Conservation (phyloP, 2,329 filamentous ascomycete species). For the Alternaria sp. region DNA sequence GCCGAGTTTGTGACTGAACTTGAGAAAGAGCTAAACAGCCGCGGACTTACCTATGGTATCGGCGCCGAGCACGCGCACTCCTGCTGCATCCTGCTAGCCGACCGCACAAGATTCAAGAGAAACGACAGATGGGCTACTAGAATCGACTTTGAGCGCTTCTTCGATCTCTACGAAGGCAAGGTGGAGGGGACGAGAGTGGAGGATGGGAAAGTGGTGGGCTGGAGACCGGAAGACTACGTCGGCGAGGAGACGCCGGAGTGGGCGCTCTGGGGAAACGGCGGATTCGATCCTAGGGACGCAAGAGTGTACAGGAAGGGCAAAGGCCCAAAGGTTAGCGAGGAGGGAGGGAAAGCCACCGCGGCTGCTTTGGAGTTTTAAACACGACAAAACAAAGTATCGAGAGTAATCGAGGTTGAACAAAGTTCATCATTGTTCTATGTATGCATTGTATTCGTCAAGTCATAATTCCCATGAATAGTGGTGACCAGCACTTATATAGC, state of each 20-base stretch:
- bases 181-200: conserved; percentile 50
- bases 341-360: conserved; percentile 11
- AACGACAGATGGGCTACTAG: conserved; percentile 86
- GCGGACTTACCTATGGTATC: conserved; percentile 85
- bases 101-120: conserved; percentile 74
- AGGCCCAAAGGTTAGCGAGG: conserved; percentile 51
- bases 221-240: conserved; percentile 91
- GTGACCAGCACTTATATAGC: conserved; percentile 69
- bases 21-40: conserved; percentile 70
- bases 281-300: conserved; percentile 90
- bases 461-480: conserved; percentile 3
- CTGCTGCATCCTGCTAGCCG: conserved; percentile 89
- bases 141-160: conserved; percentile 91
- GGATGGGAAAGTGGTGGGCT: conserved; percentile 63
- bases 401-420: background rate
- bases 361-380: conserved; percentile 20
- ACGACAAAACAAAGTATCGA: background rate
- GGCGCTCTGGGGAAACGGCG: conserved; percentile 93
- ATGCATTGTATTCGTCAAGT: conserved; percentile 14
- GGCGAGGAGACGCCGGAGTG: conserved; percentile 85
- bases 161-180: conserved; percentile 75
- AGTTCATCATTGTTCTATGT: conserved; percentile 9
- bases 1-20: conserved; percentile 81
- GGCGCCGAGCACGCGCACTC: conserved; percentile 95
- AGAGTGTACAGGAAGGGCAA: conserved; percentile 87